Percentiles rank a stretch among this genome's conserved stretches.
phyloP scores from a whole-genome alignment of 352 stramenopile species.

The Phytophthora pini region DNA sequence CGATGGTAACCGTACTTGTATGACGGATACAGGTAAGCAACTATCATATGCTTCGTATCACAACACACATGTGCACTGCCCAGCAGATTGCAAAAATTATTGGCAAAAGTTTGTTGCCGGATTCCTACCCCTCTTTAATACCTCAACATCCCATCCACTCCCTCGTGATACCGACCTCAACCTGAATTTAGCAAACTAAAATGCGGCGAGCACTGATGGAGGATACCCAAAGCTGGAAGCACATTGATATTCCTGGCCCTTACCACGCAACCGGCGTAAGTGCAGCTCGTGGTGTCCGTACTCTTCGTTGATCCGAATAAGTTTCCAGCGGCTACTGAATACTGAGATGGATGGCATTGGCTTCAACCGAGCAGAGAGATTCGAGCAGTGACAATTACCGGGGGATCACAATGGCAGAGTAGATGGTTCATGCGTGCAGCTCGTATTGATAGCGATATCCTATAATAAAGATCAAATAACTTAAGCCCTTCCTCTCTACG shows the following conservation, averaged over 20 bases:
- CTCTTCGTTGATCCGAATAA: conserved; percentile 16
- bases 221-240: no score
- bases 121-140: no score
- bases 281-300: neutral
- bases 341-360: conserved; percentile 7
- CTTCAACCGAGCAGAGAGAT: conserved; percentile 4
- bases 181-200: no score
- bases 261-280: neutral
- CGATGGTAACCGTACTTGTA: no score
- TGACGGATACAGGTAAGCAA: no score
- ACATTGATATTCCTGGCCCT: conserved; percentile 1
- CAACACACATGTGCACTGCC: no score
- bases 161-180: no score
- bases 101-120: no score
- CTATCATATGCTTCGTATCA: no score
- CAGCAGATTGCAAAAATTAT: no score
- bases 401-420: neutral
- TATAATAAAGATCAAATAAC: conserved; percentile 38
- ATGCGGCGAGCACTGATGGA: no score
- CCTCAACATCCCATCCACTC: no score
- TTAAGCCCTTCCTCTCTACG: conserved; percentile 25
- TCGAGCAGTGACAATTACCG: neutral
- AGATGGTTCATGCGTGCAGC: conserved; percentile 14
- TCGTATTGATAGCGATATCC: conserved; percentile 32
- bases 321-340: conserved; percentile 11